Percentiles rank a stretch among this genome's conserved stretches.
Evolutionary conservation across 495 filamentous ascomycete species (phyloP).

Genomic region (Daldinia loculata): DNA sequence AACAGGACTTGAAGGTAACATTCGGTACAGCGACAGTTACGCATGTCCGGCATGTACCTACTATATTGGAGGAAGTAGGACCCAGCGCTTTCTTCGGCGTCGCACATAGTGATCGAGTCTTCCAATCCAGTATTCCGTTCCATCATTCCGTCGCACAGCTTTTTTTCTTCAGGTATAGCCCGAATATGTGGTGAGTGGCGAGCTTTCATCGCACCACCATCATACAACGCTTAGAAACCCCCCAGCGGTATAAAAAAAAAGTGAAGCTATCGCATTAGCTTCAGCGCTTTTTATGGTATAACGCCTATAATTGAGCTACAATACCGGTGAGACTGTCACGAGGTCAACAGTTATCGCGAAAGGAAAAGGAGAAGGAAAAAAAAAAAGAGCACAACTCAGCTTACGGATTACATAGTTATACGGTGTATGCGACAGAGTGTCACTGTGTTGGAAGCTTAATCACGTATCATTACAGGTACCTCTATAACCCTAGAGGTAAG

Average conservation of each 20-base stretch:
- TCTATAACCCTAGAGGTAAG: background rate
- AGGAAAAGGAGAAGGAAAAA: background rate
- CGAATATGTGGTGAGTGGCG: slow-evolving; percentile 26
- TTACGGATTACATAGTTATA: background rate
- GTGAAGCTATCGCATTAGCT: slow-evolving; percentile 26
- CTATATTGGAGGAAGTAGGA: slow-evolving; percentile 19
- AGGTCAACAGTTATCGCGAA: slow-evolving; percentile 17
- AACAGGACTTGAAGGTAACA: slow-evolving; percentile 16
- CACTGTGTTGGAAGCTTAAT: background rate
- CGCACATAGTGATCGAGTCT: slow-evolving; percentile 22
- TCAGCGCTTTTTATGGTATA: slow-evolving; percentile 4
- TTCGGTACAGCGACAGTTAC: slow-evolving; percentile 29
- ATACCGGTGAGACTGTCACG: slow-evolving; percentile 16
- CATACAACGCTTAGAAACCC: slow-evolving; percentile 30
- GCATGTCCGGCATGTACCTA: slow-evolving; percentile 35
- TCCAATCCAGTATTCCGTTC: slow-evolving; percentile 25
- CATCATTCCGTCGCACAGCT: slow-evolving; percentile 30
- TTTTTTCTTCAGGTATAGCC: slow-evolving; percentile 12
- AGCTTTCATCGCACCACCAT: slow-evolving; percentile 40
- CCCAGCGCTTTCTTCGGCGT: slow-evolving; percentile 24
- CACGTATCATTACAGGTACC: background rate
- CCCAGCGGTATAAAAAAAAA: slow-evolving; percentile 3
- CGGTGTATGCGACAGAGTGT: background rate
- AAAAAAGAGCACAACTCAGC: background rate
- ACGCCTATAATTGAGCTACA: slow-evolving; percentile 11